Conservation (phyloP, 495 filamentous ascomycete species). For the Podospora australis region DNA sequence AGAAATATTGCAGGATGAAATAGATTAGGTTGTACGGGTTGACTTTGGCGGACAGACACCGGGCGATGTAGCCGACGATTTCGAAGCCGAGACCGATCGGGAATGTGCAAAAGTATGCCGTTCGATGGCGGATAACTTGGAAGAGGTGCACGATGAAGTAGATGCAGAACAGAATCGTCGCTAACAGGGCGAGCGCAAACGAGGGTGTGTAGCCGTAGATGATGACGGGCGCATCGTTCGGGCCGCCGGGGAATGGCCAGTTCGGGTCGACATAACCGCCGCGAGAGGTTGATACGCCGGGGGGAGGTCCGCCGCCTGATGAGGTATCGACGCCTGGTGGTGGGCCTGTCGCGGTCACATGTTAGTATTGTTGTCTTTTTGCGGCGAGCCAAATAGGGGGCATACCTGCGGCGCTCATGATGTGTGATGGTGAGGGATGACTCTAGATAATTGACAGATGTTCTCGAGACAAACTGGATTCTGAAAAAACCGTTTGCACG, state of each 20-base stretch:
- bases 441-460: not conserved
- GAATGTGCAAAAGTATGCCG: constrained; percentile 27
- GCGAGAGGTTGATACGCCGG: constrained; percentile 1
- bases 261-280: constrained; percentile 28
- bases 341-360: not conserved
- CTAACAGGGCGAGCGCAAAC: constrained; percentile 25
- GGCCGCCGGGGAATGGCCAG: constrained; percentile 24
- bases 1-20: constrained; percentile 54
- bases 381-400: not conserved
- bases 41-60: constrained; percentile 32
- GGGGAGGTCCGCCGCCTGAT: constrained; percentile 3
- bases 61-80: constrained; percentile 39
- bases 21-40: constrained; percentile 46
- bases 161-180: constrained; percentile 23
- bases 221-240: constrained; percentile 20
- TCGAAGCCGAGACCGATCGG: constrained; percentile 34
- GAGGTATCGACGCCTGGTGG: constrained; percentile 5
- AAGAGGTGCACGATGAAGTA: constrained; percentile 23
- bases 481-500: not conserved
- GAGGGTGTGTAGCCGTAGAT: constrained; percentile 31
- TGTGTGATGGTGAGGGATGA: not conserved
- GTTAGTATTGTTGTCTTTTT: not conserved
- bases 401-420: not conserved
- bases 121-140: constrained; percentile 21
- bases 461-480: not conserved